phyloP scores from a whole-genome alignment of 371 early-diverging fungal species.

The Coemansia sp. region DNA sequence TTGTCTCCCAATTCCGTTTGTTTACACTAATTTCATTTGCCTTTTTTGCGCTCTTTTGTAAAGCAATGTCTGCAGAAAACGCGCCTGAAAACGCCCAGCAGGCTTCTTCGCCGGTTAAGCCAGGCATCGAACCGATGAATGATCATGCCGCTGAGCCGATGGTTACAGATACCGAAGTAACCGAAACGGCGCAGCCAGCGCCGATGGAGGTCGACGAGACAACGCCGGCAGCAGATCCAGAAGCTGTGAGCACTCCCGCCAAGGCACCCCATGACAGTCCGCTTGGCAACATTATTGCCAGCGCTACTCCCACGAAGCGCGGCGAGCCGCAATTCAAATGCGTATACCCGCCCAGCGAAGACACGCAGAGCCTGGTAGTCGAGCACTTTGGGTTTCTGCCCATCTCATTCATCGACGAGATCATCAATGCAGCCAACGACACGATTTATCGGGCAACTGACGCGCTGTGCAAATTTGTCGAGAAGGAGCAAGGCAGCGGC shows the following conservation, averaged over 20 bases:
- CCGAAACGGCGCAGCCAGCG: background rate
- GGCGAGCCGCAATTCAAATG: slow-evolving; percentile 31
- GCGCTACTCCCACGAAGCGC: slow-evolving; percentile 40
- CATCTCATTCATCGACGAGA: slow-evolving; percentile 68
- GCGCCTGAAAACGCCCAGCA: slow-evolving; percentile 1
- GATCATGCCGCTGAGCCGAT: background rate
- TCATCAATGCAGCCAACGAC: slow-evolving; percentile 71
- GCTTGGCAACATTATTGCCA: slow-evolving; percentile 25
- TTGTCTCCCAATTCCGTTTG: slow-evolving; percentile 1
- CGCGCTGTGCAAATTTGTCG: slow-evolving; percentile 63
- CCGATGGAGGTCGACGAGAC: slow-evolving; percentile 5
- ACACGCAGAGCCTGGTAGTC: slow-evolving; percentile 56
- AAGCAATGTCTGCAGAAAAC: background rate
- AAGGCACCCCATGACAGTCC: background rate
- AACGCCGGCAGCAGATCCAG: background rate
- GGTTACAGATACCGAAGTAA: background rate
- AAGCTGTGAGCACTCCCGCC: slow-evolving; percentile 1
- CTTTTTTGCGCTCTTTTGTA: background rate
- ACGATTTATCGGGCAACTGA: slow-evolving; percentile 64
- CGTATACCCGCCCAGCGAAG: slow-evolving; percentile 50
- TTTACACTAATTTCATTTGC: slow-evolving; percentile 9
- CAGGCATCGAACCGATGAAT: background rate
- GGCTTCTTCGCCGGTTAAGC: background rate
- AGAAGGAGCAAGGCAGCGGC: slow-evolving; percentile 52
- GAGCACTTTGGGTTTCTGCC: slow-evolving; percentile 75